These are phyloP conservation scores for Mortierella sp. DNA, from an alignment of 371 early-diverging fungal species.

Conservation along the genomic window DNA sequence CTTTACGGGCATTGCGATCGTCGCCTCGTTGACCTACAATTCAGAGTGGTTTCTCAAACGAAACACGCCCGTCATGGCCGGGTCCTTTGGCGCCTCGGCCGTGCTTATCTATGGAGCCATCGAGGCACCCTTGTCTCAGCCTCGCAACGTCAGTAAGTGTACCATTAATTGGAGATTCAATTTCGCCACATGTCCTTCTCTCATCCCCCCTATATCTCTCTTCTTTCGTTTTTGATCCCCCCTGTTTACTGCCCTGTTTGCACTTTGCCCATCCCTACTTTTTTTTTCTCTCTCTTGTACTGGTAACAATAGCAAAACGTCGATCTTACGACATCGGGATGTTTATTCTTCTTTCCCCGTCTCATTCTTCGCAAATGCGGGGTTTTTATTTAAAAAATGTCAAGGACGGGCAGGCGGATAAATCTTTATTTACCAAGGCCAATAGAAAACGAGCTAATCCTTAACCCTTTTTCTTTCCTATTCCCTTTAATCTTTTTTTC, in stretches of 20 bases:
- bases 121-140: constrained; percentile 82
- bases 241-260: no score
- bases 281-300: no score
- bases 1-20: constrained; percentile 40
- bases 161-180: neutral
- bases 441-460: no score
- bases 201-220: no score
- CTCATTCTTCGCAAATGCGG: no score
- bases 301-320: no score
- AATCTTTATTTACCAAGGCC: no score
- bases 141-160: constrained; percentile 69
- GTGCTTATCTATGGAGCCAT: constrained; percentile 80
- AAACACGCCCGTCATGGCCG: constrained; percentile 41
- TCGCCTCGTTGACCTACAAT: constrained; percentile 41
- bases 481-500: neutral
- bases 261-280: no score
- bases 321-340: no score
- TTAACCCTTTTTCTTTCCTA: neutral
- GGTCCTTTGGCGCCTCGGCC: constrained; percentile 59
- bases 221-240: no score
- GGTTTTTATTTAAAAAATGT: no score
- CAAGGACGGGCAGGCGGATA: no score
- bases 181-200: neutral
- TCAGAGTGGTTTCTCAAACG: constrained; percentile 42
- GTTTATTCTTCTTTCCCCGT: neutral